Evolutionary conservation across 2,329 filamentous ascomycete species (phyloP).

Genomic region (Exophiala aquamarina): DNA sequence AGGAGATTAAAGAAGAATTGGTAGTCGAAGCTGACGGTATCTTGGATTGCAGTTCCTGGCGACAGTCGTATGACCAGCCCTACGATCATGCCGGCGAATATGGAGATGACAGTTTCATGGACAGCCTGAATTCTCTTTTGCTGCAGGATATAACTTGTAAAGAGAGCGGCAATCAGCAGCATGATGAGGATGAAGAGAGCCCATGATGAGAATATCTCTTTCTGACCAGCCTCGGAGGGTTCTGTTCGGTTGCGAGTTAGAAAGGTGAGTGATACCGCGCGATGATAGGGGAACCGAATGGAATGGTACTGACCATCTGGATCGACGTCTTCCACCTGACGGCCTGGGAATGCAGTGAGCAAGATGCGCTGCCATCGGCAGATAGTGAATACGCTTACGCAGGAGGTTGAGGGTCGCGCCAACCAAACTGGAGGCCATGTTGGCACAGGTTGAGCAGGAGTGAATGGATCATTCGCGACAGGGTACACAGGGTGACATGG

Average conservation of each 20-base stretch:
- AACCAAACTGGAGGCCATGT: conserved; percentile 23
- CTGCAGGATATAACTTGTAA: conserved; percentile 95
- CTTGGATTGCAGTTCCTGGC: conserved; percentile 78
- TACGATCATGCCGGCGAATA: conserved; percentile 97
- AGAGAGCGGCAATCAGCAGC: conserved; percentile 89
- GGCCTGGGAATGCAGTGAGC: conserved; percentile 16
- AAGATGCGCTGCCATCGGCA: background rate
- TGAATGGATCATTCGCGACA: conserved; percentile 12
- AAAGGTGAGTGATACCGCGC: background rate
- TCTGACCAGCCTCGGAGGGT: conserved; percentile 79
- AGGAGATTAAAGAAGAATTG: conserved; percentile 99
- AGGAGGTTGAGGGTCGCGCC: conserved; percentile 23
- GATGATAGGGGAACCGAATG: background rate
- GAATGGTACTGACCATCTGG: conserved; percentile 19
- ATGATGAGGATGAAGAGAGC: conserved; percentile 95
- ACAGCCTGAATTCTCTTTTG: conserved; percentile 96
- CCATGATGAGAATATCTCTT: conserved; percentile 95
- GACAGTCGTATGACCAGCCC: conserved; percentile 83
- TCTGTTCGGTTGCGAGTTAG: conserved; percentile 32
- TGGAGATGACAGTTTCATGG: conserved; percentile 96
- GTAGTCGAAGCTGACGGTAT: conserved; percentile 94
- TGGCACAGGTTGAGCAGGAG: conserved; percentile 16
- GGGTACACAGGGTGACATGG: too few relatives aligned
- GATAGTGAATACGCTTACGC: conserved; percentile 11
- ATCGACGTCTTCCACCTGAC: conserved; percentile 24